Evolutionary conservation across 1,284 basidiomycete species (phyloP).

Genomic region (Cryptococcus wingfieldii): DNA sequence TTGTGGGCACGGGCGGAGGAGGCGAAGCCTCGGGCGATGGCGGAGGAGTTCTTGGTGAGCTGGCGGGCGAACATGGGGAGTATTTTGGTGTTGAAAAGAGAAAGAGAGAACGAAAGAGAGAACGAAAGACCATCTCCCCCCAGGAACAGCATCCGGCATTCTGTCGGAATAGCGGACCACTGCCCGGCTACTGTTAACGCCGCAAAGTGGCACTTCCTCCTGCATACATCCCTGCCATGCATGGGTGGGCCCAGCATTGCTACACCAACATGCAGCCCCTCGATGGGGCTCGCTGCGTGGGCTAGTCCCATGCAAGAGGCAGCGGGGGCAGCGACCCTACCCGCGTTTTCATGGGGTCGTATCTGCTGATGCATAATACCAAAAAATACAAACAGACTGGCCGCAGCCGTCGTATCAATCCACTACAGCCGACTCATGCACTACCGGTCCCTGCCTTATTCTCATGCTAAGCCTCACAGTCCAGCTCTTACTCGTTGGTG

Average conservation of each 20-base stretch:
- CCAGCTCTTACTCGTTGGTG: slow-evolving; percentile 51
- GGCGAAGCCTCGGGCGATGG: slow-evolving; percentile 44
- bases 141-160: no score
- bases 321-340: neutral
- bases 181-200: no score
- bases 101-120: no score
- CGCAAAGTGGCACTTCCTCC: neutral
- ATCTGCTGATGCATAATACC: slow-evolving; percentile 1
- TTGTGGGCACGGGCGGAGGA: slow-evolving; percentile 43
- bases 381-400: slow-evolving; percentile 1
- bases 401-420: neutral
- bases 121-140: no score
- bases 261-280: no score
- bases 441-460: neutral
- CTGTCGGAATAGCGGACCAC: no score
- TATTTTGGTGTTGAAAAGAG: slow-evolving; percentile 9
- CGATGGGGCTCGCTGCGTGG: no score
- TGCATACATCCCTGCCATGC: no score
- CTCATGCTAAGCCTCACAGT: neutral
- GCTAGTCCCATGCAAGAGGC: neutral
- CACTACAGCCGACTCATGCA: neutral
- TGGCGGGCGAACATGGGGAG: slow-evolving; percentile 34
- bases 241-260: no score
- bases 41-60: slow-evolving; percentile 25
- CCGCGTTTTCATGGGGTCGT: neutral